A percentile compares a stretch with the other conserved stretches of the same genome.
Conservation (phyloP, 83 land plant genomes). For the Picea engelmannii region DNA sequence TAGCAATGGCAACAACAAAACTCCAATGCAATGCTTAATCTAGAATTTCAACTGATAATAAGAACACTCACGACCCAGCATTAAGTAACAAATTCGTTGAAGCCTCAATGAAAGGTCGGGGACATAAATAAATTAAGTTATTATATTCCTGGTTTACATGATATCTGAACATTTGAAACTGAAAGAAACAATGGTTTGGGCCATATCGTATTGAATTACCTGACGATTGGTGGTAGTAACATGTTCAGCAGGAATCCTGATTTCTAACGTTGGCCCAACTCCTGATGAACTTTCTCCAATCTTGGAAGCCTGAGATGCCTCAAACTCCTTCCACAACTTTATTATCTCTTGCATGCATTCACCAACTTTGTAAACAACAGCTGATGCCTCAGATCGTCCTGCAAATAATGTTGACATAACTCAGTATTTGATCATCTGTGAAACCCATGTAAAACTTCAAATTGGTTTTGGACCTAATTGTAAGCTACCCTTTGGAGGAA, state of each 20-base stretch:
- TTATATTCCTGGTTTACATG: neutral
- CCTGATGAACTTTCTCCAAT: constrained; percentile 35
- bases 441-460: neutral
- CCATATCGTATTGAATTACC: constrained; percentile 30
- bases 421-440: neutral
- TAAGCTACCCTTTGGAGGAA: neutral
- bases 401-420: constrained; percentile 11
- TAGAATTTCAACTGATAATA: neutral
- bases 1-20: neutral
- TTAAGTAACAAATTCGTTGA: too few relatives aligned
- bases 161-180: neutral
- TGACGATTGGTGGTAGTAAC: constrained; percentile 86
- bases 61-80: neutral
- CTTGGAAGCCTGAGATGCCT: constrained; percentile 41
- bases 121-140: neutral
- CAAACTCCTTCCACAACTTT: constrained; percentile 77
- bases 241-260: constrained; percentile 79
- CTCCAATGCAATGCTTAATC: neutral
- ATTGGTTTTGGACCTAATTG: neutral
- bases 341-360: constrained; percentile 84
- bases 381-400: constrained; percentile 62
- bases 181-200: neutral
- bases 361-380: constrained; percentile 77
- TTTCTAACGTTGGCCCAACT: constrained; percentile 69
- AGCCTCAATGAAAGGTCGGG: too few relatives aligned